Evolutionary conservation across 2,329 filamentous ascomycete genomes (phyloP).

Genomic region (Xylaria digitata): DNA sequence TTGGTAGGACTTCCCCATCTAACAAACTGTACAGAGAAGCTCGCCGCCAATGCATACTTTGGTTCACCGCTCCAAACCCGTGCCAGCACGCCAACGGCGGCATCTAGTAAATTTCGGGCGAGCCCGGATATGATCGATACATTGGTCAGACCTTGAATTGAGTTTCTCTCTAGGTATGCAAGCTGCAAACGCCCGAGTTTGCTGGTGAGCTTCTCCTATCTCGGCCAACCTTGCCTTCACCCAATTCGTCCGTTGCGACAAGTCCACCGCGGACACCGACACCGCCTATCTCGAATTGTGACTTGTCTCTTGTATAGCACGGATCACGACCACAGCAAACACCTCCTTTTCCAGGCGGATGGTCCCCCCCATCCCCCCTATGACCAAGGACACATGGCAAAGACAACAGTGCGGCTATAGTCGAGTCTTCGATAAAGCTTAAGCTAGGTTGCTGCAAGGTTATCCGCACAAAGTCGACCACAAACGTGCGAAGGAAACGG

Average conservation of each 20-base stretch:
- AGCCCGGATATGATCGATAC: slow-evolving; percentile 19
- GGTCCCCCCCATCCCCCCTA: slow-evolving; percentile 4
- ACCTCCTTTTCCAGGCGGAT: slow-evolving; percentile 5
- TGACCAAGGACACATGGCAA: slow-evolving; percentile 27
- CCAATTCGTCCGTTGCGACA: slow-evolving; percentile 17
- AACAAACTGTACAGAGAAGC: slow-evolving; percentile 35
- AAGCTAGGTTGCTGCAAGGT: slow-evolving; percentile 19
- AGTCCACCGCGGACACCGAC: slow-evolving; percentile 16
- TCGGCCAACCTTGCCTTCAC: slow-evolving; percentile 16
- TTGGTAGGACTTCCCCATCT: slow-evolving; percentile 33
- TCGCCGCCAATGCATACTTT: slow-evolving; percentile 29
- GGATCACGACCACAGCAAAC: slow-evolving; percentile 15
- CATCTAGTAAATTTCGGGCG: slow-evolving; percentile 30
- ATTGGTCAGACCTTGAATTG: slow-evolving; percentile 18
- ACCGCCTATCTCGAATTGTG: slow-evolving; percentile 25
- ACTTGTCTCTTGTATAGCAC: neutral
- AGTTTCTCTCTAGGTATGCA: slow-evolving; percentile 12
- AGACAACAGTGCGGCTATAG: slow-evolving; percentile 21
- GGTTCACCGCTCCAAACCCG: slow-evolving; percentile 38
- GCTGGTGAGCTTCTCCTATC: slow-evolving; percentile 28
- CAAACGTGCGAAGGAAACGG: slow-evolving; percentile 23
- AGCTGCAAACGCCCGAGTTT: slow-evolving; percentile 18
- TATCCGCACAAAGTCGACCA: slow-evolving; percentile 20
- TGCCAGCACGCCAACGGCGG: slow-evolving; percentile 37
- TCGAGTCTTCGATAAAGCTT: slow-evolving; percentile 15